Evolutionary conservation across 495 filamentous ascomycete genomes (phyloP), one percentile per base, ranked within the genome.

Genomic region (Aspergillus carlsbadensis): DNA sequence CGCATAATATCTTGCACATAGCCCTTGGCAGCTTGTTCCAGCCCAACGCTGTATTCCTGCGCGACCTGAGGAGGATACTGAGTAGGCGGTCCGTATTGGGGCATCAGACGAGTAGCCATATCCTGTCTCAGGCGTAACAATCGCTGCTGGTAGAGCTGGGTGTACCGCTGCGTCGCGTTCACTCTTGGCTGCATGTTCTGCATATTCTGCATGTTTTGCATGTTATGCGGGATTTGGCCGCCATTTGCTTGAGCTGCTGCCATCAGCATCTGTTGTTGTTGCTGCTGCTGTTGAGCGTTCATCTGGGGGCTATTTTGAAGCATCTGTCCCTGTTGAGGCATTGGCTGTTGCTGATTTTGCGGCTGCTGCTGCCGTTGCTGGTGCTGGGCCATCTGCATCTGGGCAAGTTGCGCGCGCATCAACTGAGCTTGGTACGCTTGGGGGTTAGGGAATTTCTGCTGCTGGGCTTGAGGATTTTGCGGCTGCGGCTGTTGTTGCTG

Each of bases 1-100:
- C 67, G 69, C 58, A 84, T 73, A n/a, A 78, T 61, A 47, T 81
- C 78, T 7, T 70, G 57, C 21, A 83, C 77, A 50, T 76, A 67
- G 13, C 73, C 58, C 39, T 74, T 70, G 35, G 74, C 68, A 26
- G 70, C 74, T 44, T 75, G 62, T 58, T 69, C 71, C 29, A 74
- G 50, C 14, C 65, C 71, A 43, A 62, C 48, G 20, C 60, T 64
- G 35, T 78, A 77, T 26, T 77, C 71, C 52, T 75, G 72, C 33
- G 70, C 69, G 37, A 76, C 54, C 0, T 71, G 67, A n/a, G 73
- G 70, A 22, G 74, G 74, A 57, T 77, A 77, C 35, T 77, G 71
- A 13, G 61, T 70, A 0, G 73, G 75, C 5, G 72, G 65, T 10
- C 74, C 74, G 36, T 73, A 79, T 48, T 78, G 73, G 8, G 58